Conservation (phyloP, 495 filamentous ascomycete species). For the Penicillium arizonense region DNA sequence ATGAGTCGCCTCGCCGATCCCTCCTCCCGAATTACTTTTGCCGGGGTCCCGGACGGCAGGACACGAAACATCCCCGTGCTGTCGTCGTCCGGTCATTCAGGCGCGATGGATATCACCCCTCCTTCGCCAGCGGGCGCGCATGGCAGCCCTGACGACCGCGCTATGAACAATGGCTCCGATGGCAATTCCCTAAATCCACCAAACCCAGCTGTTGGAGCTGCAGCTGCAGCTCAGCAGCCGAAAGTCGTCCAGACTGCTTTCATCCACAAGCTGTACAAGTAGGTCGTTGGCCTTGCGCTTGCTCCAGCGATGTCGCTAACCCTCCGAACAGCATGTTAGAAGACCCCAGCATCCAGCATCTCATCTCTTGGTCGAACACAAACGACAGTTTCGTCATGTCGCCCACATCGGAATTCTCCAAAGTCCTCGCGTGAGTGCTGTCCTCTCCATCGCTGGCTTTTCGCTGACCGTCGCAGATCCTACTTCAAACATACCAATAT, state of each 20-base stretch:
- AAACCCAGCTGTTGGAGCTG: conserved; percentile 58
- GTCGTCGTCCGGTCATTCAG: conserved; percentile 37
- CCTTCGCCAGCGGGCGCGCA: conserved; percentile 43
- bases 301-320: background rate
- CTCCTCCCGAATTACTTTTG: conserved; percentile 34
- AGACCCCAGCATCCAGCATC: conserved; percentile 84
- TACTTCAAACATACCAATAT: conserved; percentile 99
- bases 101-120: conserved; percentile 52
- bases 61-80: conserved; percentile 49
- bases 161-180: conserved; percentile 47
- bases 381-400: conserved; percentile 99
- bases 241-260: conserved; percentile 99
- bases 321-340: conserved; percentile 78
- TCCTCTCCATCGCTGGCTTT: conserved; percentile 1
- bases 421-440: conserved; percentile 84
- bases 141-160: conserved; percentile 49
- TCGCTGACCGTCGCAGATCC: conserved; percentile 44
- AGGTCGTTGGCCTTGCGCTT: conserved; percentile 29
- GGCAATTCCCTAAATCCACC: conserved; percentile 34
- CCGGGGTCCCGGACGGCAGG: conserved; percentile 36
- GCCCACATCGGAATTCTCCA: conserved; percentile 94
- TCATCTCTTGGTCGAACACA: conserved; percentile 92
- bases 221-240: conserved; percentile 86
- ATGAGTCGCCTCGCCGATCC: conserved; percentile 49
- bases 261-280: conserved; percentile 99